These are phyloP conservation scores for Pyricularia sp. DNA, from an alignment of 2,329 filamentous ascomycete genomes.

Conservation along the genomic window DNA sequence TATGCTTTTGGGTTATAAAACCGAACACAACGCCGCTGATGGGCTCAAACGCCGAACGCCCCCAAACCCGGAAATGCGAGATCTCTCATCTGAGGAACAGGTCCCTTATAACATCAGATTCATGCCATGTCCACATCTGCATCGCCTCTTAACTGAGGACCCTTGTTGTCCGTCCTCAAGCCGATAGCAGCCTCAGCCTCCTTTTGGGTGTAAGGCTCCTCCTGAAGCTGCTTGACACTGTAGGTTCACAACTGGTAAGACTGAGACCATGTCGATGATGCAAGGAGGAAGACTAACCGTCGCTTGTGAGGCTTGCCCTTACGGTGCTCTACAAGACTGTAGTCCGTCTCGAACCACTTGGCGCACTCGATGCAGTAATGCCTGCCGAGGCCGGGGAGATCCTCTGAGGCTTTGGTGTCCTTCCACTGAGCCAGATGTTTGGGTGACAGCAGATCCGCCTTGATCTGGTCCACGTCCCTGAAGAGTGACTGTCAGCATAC, in stretches of 20 bases:
- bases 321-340: constrained; percentile 64
- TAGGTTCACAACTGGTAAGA: constrained; percentile 15
- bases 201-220: constrained; percentile 79
- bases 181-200: constrained; percentile 76
- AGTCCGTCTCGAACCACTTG: constrained; percentile 88
- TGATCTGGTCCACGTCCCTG: constrained; percentile 89
- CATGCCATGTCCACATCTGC: constrained; percentile 9
- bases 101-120: not conserved
- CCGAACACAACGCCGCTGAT: not conserved
- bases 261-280: not conserved
- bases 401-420: constrained; percentile 69
- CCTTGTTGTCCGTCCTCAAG: constrained; percentile 2
- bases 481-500: constrained; percentile 2
- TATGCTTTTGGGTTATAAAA: not conserved
- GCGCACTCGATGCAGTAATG: constrained; percentile 90
- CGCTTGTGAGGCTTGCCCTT: constrained; percentile 92
- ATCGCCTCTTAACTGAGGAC: not conserved
- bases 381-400: constrained; percentile 76
- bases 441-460: constrained; percentile 68
- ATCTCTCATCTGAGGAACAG: not conserved
- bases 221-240: constrained; percentile 72
- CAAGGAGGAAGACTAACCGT: constrained; percentile 42
- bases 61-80: not conserved
- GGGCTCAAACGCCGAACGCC: not conserved
- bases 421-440: constrained; percentile 76